Base-by-base conservation (phyloP, 140 eudicot species). In the Eryngium alpinum region DNA sequence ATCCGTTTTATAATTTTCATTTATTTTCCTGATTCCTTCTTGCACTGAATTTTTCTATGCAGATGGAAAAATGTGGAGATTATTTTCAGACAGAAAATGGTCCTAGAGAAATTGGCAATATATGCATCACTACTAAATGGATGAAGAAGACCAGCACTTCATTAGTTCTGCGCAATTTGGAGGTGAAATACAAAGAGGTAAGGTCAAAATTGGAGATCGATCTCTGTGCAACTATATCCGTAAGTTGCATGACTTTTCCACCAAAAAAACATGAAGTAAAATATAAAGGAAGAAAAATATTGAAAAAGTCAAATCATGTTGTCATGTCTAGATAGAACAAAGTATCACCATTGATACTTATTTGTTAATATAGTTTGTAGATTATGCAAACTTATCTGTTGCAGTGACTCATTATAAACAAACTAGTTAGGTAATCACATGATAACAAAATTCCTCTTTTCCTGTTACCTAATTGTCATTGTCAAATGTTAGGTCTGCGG, bases 21-120 rank as follows among this genome's bases (percentile, higher is more conserved):
- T 70, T 28, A 70, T 18, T 16, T 25, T 33, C 76, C 75, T 70
- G n/a, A 70, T 70, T 70, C 49, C 19, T 70, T 70, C 49, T 70
- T 71, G 28, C 22, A 71, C 49, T 71, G 12, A 44, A 1, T 73
- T 22, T 38, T 29, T 19, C 73, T 17, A 69, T 87, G 91, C 97
- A 96, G 99, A 87, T 86, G 53, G 86, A 87, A 84, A 96, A 96
- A 81, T 93, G 99, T 81, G 99, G 95, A 71, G 97, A 96, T 81
- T 96, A 96, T 91, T 96, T 91, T 85, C 99, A 91, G 84, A 90
- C 98, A 34, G 99, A 93, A 75, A 83, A 89, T 80, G 99, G 99
- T 66, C 94, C 94, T 72, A 90, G 99, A 84, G 91, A 90, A 82
- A 91, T 96, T 83, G 98, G 99, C 44, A 89, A 89, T 79, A 82